Evolutionary conservation across 306 rosid species (phyloP), one percentile per base, ranked within the genome.

Genomic region (Begonia peltatifolia): DNA sequence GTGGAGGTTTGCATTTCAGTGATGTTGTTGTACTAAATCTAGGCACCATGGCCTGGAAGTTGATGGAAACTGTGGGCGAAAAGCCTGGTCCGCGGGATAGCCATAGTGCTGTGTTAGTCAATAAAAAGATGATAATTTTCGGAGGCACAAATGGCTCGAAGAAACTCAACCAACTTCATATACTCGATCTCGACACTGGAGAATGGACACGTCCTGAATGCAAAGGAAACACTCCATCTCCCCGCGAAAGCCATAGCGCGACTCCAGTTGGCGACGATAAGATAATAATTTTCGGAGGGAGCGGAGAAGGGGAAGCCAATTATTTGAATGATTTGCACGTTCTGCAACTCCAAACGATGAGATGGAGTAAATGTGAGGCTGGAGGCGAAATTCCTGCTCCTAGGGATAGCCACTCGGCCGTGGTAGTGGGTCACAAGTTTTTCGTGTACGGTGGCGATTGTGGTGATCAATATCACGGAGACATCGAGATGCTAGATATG

Each of bases 31-130:
- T 77, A 63, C 69, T 86, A 41, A 76, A 79, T 77, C 74, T 81
- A 11, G 84, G 76, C 5, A 83, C 79, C 20, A 86, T 90, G 99
- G 62, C 61, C 4, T 83, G 99, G 99, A 80, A 66, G 64, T 73
- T 75, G 42, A 73, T 86, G 46, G 68, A 13, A 9, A 71, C 95
- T 5, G 69, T 71, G 0, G 95, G 99, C 23, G 76, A 75, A 54
- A 81, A 83, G 17, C 99, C 99, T 30, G 99, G 99, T 10, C 86
- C 95, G 2, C 78, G 99, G 64, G 99, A 90, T 66, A 90, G 99
- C 76, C 99, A 90, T 10, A 82, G 92, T 61, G 79, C 94, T 10
- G 79, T 75, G 53, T 56, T 81, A 25, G 78, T 81, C 25, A 86
- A 86, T 14, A 59, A 51, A 5, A 77, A 54, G 59, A 83, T 90